These are phyloP conservation scores for Termitomyces sp. DNA, from an alignment of 768 basidiomycete genomes.

Conservation along the genomic window DNA sequence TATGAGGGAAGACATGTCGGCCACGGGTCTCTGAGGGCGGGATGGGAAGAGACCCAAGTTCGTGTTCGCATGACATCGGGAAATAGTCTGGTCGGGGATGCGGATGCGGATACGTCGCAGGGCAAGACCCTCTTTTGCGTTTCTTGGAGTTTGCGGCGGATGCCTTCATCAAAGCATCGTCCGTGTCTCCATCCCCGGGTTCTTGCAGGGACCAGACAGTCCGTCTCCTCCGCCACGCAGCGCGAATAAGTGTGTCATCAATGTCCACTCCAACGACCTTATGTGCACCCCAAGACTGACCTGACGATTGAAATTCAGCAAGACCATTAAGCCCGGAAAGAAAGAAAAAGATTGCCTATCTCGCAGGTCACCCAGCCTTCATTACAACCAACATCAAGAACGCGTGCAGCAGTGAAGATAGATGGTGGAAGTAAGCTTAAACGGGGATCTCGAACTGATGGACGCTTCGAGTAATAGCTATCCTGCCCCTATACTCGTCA, in stretches of 20 bases:
- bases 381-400: constrained; percentile 86
- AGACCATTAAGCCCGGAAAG: neutral
- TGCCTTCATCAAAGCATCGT: neutral
- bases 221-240: constrained; percentile 70
- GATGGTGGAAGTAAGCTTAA: constrained; percentile 52
- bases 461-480: constrained; percentile 79
- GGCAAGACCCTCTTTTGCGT: constrained; percentile 18
- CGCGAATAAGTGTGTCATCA: constrained; percentile 66
- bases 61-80: constrained; percentile 71
- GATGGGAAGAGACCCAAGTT: constrained; percentile 69
- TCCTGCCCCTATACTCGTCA: neutral
- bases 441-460: constrained; percentile 54
- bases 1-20: constrained; percentile 64
- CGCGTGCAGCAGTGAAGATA: constrained; percentile 49
- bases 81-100: constrained; percentile 49
- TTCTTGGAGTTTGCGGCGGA: constrained; percentile 8
- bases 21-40: constrained; percentile 35
- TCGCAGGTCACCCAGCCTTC: constrained; percentile 84
- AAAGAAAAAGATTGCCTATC: constrained; percentile 47
- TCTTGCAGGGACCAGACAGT: constrained; percentile 67
- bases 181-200: constrained; percentile 21
- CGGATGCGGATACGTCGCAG: neutral
- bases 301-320: constrained; percentile 26
- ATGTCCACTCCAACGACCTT: constrained; percentile 83
- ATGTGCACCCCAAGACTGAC: constrained; percentile 57